These are phyloP conservation scores for Candida hispaniensis DNA, from an alignment of 805 yeast species.

Conservation along the genomic window DNA sequence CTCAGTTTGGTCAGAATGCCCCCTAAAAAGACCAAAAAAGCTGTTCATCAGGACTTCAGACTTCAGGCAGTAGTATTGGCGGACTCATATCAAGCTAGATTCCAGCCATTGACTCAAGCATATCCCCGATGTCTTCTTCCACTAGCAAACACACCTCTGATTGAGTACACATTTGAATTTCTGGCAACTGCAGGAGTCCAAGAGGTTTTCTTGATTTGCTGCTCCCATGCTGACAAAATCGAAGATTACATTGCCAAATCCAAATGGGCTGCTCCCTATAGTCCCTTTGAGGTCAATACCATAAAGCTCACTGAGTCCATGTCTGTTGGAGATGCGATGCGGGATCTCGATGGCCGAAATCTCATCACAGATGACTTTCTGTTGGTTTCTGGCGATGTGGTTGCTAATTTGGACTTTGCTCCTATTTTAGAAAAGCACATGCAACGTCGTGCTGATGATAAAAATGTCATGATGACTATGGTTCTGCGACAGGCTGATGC, in stretches of 20 bases:
- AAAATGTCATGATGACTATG: slow-evolving; percentile 91
- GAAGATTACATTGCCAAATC: slow-evolving; percentile 60
- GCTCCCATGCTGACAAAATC: slow-evolving; percentile 82
- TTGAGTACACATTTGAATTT: slow-evolving; percentile 91
- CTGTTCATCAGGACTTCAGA: slow-evolving; percentile 28
- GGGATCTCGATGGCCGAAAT: slow-evolving; percentile 88
- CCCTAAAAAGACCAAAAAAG: slow-evolving; percentile 14
- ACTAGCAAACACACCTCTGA: slow-evolving; percentile 82
- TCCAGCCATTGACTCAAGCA: slow-evolving; percentile 80
- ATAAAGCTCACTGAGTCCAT: slow-evolving; percentile 76
- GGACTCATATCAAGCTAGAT: slow-evolving; percentile 85
- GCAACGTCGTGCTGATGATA: slow-evolving; percentile 58
- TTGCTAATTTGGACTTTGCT: slow-evolving; percentile 77
- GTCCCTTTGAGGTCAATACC: slow-evolving; percentile 74
- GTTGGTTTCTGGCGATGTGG: slow-evolving; percentile 86
- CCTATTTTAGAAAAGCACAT: slow-evolving; percentile 66
- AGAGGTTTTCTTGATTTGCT: slow-evolving; percentile 84
- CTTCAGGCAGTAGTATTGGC: slow-evolving; percentile 91
- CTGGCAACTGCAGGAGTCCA: slow-evolving; percentile 81
- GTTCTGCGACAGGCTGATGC: slow-evolving; percentile 79
- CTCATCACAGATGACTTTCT: slow-evolving; percentile 82
- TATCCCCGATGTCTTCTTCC: slow-evolving; percentile 88
- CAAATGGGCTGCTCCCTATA: slow-evolving; percentile 36
- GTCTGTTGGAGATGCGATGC: slow-evolving; percentile 95
- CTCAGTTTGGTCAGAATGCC: too few relatives aligned